Base-by-base conservation (phyloP, 2,329 filamentous ascomycete genomes). In the Colletotrichum eleusines region DNA sequence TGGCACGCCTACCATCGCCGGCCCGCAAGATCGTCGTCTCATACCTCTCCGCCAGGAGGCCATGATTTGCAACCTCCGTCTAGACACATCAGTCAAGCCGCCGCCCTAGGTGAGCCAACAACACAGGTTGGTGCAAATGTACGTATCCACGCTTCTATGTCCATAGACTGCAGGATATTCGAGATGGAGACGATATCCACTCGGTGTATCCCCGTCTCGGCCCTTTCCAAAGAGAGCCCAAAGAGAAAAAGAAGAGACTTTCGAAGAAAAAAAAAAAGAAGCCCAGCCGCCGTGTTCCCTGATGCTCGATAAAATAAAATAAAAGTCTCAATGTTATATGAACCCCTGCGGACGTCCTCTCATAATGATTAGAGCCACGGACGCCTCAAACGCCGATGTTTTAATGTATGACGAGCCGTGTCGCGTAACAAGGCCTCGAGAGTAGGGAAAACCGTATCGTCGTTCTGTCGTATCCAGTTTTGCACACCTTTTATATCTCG, bases 401-500 rank as follows among this genome's bases (percentile, higher is more conserved):
- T 63, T 73, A 65, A 63, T 69, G 72, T 69, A 72, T 57, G 65
- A 72, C 50, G 62, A 50, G 62, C 42, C 73, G 66, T 67, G 66
- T 58, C 54, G 67, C 57, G 66, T 69, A 51, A 73, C 55, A 71
- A 71, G 63, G 48, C 63, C 53, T 46, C 68, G 57, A 71, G 61
- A 71, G 66, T 54, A 64, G 72, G 65, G 67, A 46, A 73, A 73
- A 72, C 72, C 72, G 69, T 73, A 69, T 72, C 72, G 70, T 76
- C 75, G 71, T 76, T 72, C 74, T 75, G 69, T 76, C 73, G 72
- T 75, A 66, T 72, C 69, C 69, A 74, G 73, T 74, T 66, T 64
- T 73, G 60, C 72, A 67, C 65, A 66, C 71, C 73, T 76, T 68
- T 80, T 81, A 90, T 75, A 90, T 90, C 79, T 89, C 87, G 79